Conservation (phyloP, 371 early-diverging fungal genomes). For the Mortierella sp. region DNA sequence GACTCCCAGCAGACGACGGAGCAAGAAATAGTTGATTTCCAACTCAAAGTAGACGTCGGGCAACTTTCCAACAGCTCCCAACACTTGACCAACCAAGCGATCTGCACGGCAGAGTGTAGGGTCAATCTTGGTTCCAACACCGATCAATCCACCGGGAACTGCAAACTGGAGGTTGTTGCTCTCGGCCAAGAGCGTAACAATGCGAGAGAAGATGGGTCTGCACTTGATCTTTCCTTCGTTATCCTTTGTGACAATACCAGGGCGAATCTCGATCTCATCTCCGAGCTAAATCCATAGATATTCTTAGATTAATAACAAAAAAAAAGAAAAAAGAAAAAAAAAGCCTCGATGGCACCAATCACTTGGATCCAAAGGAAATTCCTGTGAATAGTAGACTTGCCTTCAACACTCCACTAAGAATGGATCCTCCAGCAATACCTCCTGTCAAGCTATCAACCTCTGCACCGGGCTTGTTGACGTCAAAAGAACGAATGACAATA, state of each 20-base stretch:
- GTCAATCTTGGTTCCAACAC: constrained; percentile 99
- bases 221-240: constrained; percentile 90
- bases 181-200: constrained; percentile 96
- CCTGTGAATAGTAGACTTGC: constrained; percentile 10
- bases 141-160: constrained; percentile 99
- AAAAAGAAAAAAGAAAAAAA: not conserved
- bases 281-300: not conserved
- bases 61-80: constrained; percentile 96
- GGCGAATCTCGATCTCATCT: constrained; percentile 97
- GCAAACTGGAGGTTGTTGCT: constrained; percentile 96
- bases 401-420: constrained; percentile 96
- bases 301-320: not conserved
- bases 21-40: constrained; percentile 97
- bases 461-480: constrained; percentile 99
- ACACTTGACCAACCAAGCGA: constrained; percentile 99
- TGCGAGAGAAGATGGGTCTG: constrained; percentile 94
- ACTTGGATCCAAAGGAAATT: too few species aligned
- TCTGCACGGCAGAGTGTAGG: constrained; percentile 99
- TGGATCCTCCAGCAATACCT: constrained; percentile 99
- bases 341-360: not conserved
- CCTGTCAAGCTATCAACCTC: constrained; percentile 97
- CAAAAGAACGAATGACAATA: constrained; percentile 99
- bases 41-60: constrained; percentile 98
- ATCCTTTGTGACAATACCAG: constrained; percentile 98
- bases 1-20: constrained; percentile 97